Conservation (phyloP, 2,329 filamentous ascomycete species). For the Tolypocladium inflatum region DNA sequence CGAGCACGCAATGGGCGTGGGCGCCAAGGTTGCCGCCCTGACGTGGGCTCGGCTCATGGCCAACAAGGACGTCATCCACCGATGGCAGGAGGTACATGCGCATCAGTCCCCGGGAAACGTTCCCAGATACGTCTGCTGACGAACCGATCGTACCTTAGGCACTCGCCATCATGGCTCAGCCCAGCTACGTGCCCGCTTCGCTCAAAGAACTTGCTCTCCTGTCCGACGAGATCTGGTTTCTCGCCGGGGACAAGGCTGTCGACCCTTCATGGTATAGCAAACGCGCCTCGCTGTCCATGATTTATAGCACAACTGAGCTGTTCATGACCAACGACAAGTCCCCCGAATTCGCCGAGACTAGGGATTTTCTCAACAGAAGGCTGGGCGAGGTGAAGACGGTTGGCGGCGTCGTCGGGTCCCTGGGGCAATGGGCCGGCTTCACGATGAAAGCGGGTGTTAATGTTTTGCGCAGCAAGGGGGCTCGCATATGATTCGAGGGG, state of each 20-base stretch:
- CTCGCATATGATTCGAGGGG: slow-evolving; percentile 52
- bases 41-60: slow-evolving; percentile 68
- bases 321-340: slow-evolving; percentile 90
- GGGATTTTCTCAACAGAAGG: slow-evolving; percentile 67
- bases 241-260: slow-evolving; percentile 72
- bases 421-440: slow-evolving; percentile 75
- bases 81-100: slow-evolving; percentile 71
- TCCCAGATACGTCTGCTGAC: neutral
- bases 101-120: neutral
- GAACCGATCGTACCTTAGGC: slow-evolving; percentile 44
- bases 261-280: slow-evolving; percentile 81
- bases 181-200: slow-evolving; percentile 65
- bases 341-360: slow-evolving; percentile 64
- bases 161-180: slow-evolving; percentile 81
- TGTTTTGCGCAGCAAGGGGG: slow-evolving; percentile 76
- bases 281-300: slow-evolving; percentile 44
- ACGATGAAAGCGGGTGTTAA: slow-evolving; percentile 70
- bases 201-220: slow-evolving; percentile 71
- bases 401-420: slow-evolving; percentile 50
- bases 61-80: slow-evolving; percentile 62
- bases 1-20: slow-evolving; percentile 29
- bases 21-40: slow-evolving; percentile 58
- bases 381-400: slow-evolving; percentile 59
- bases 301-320: slow-evolving; percentile 68
- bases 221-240: slow-evolving; percentile 86